Evolutionary conservation across 192 early-diverging fungal genomes (phyloP).

Genomic region (Coemansia sp.): DNA sequence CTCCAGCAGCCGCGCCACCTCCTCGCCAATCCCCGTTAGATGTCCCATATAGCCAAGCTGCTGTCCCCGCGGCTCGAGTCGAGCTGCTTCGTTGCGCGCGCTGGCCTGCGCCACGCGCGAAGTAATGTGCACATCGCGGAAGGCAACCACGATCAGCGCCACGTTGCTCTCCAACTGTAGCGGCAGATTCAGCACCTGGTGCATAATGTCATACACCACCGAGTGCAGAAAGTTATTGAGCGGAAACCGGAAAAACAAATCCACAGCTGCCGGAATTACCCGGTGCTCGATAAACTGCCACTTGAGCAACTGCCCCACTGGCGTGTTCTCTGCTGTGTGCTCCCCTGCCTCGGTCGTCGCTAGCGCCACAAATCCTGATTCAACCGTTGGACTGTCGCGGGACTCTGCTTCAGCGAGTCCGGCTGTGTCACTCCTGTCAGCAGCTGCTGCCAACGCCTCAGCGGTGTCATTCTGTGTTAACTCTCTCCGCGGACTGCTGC

Average conservation of each 20-base stretch:
- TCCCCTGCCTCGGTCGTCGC: constrained; percentile 15
- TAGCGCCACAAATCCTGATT: not conserved
- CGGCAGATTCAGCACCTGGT: constrained; percentile 94
- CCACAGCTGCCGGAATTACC: constrained; percentile 65
- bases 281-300: constrained; percentile 64
- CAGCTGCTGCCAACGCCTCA: not conserved
- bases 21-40: constrained; percentile 95
- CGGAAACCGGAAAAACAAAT: constrained; percentile 89
- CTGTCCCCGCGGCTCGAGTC: constrained; percentile 81
- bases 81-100: constrained; percentile 75
- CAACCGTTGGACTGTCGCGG: constrained; percentile 28
- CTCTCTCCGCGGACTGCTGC: not conserved
- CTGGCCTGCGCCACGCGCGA: constrained; percentile 83
- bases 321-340: constrained; percentile 26
- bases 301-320: constrained; percentile 75
- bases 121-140: constrained; percentile 84
- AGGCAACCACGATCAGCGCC: constrained; percentile 64
- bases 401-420: not conserved
- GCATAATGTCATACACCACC: constrained; percentile 98
- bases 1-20: constrained; percentile 87
- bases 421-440: not conserved
- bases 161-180: constrained; percentile 65
- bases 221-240: constrained; percentile 99
- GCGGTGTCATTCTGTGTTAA: too few species aligned
- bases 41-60: constrained; percentile 99